Evolutionary conservation across 2,329 filamentous ascomycete genomes (phyloP), one percentile per base, ranked within the genome.

Genomic region (Aureobasidium mangrovei): DNA sequence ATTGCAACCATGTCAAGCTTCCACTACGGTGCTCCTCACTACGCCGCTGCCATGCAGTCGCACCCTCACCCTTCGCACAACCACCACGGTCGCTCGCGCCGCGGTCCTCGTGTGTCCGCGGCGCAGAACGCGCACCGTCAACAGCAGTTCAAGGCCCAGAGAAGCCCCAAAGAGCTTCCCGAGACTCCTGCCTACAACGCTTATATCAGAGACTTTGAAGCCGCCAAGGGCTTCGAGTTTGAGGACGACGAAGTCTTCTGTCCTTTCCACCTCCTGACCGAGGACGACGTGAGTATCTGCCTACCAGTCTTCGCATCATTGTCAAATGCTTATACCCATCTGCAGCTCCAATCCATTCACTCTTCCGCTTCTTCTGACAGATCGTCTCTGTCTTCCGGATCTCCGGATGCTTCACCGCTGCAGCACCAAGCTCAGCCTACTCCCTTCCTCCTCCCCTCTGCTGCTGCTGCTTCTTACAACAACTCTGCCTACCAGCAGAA

Each of bases 221-320:
- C 89, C 60, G 89, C 88, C 57, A 83, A 90, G 57, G 95, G 91
- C 7, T 97, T 97, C 66, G 91, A 97, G 63, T 79, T 97, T 59
- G 91, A 96, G 66, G 91, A 97, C 69, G 91, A 97, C 69, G 80
- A 95, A 74, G 86, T 95, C 71, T 97, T 97, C 72, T 96, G 91
- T 73, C 91, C 91, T 1, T 76, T 77, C 59, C 84, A 85, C 69
- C 80, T 97, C 63, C 77, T 97, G 75, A 95, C 90, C 35, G 91
- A 96, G 74, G 90, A 81, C 72, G 90, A 95, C 82, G 90, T 95
- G 83, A 68, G 75, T 66, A 53, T 29, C 31, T 24, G 18, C 7
- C 31, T 31, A n/a, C 18, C 32, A 32, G 7, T 6, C 3, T 24
- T 24, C 18, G 9, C 26, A 52, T 24, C 28, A 26, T 28, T 33